phyloP scores from a whole-genome alignment of 108 stramenopile species.

The Skeletonema menzelii region DNA sequence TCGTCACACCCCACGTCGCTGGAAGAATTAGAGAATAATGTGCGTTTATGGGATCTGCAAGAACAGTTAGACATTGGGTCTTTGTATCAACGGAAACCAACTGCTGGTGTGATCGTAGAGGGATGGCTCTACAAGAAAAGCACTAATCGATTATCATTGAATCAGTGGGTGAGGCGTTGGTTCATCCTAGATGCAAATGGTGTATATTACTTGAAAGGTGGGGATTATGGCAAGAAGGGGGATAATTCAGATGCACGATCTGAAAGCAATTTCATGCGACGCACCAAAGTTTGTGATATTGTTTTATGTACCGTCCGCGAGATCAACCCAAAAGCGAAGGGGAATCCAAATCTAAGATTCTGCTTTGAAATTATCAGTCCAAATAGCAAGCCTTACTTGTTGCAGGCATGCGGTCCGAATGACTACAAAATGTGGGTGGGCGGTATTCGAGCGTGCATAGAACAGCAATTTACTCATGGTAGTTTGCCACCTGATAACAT shows the following conservation, averaged over 20 bases:
- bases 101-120: constrained; percentile 77
- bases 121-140: constrained; percentile 90
- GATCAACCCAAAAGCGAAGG: constrained; percentile 64
- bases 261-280: constrained; percentile 51
- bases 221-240: constrained; percentile 48
- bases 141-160: constrained; percentile 60
- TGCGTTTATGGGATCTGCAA: constrained; percentile 76
- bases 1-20: constrained; percentile 51
- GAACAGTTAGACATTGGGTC: constrained; percentile 63
- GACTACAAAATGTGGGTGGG: constrained; percentile 88
- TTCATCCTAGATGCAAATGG: constrained; percentile 85
- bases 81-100: constrained; percentile 74
- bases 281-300: constrained; percentile 90
- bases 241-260: constrained; percentile 21
- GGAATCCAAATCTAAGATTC: constrained; percentile 59
- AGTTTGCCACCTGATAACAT: constrained; percentile 50
- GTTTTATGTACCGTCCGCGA: constrained; percentile 91
- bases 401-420: constrained; percentile 89
- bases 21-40: constrained; percentile 75
- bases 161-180: constrained; percentile 82
- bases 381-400: constrained; percentile 76
- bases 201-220: constrained; percentile 75
- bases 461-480: constrained; percentile 73
- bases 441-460: constrained; percentile 77
- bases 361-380: constrained; percentile 94